Evolutionary conservation across 768 basidiomycete species (phyloP).

Genomic region (Trametes cinnabarina): DNA sequence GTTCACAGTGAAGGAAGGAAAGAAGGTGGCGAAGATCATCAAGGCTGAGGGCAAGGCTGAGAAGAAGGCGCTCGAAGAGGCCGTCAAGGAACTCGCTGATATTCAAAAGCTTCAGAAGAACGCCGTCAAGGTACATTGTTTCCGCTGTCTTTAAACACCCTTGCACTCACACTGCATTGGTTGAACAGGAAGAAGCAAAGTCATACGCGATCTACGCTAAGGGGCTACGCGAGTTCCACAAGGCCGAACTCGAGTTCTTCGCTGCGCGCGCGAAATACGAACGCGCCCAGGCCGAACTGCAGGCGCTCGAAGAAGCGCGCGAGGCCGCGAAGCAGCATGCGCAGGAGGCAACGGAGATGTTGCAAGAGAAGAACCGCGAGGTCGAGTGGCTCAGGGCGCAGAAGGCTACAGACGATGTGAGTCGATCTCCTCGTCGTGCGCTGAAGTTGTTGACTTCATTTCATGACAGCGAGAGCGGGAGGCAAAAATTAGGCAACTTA

Average conservation of each 20-base stretch:
- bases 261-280: constrained; percentile 62
- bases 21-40: constrained; percentile 65
- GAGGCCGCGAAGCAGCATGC: constrained; percentile 53
- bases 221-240: constrained; percentile 56
- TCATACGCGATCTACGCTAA: constrained; percentile 54
- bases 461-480: constrained; percentile 50
- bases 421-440: constrained; percentile 3
- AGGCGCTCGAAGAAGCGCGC: constrained; percentile 33
- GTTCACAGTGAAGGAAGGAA: constrained; percentile 56
- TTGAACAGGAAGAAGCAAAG: constrained; percentile 51
- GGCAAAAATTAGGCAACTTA: constrained; percentile 45
- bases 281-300: constrained; percentile 42
- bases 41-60: constrained; percentile 68
- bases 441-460: not conserved
- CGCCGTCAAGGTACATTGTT: constrained; percentile 51
- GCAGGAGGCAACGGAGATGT: constrained; percentile 53
- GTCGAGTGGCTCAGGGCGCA: constrained; percentile 63
- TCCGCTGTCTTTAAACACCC: not conserved
- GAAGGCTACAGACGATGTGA: constrained; percentile 64
- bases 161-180: too few relatives aligned
- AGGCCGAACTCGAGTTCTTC: constrained; percentile 57
- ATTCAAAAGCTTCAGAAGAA: constrained; percentile 70
- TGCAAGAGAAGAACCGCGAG: constrained; percentile 72
- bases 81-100: constrained; percentile 62
- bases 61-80: constrained; percentile 55